Evolutionary conservation across 768 basidiomycete species (phyloP).

Genomic region (Cystofilobasidium ferigula): DNA sequence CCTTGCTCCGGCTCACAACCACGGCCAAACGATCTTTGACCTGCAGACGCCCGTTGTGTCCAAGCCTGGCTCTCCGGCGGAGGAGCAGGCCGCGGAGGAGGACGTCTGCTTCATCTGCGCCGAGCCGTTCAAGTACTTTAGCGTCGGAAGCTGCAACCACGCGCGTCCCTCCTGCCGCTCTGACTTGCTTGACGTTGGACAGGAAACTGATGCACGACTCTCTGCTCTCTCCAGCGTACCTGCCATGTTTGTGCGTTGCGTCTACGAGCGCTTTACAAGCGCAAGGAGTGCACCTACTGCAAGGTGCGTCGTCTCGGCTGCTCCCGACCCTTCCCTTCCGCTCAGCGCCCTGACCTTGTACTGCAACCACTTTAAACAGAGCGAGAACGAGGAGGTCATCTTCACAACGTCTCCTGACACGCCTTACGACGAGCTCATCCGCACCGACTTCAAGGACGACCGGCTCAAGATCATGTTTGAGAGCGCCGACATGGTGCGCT

Average conservation of each 20-base stretch:
- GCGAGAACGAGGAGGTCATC: slow-evolving; percentile 47
- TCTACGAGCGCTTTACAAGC: slow-evolving; percentile 84
- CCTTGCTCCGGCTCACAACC: not conserved
- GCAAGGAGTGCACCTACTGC: slow-evolving; percentile 86
- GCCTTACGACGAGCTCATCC: slow-evolving; percentile 51
- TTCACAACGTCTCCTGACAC: slow-evolving; percentile 59
- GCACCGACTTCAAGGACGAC: slow-evolving; percentile 31
- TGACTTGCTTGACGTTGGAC: not conserved
- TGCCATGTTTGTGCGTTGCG: slow-evolving; percentile 65
- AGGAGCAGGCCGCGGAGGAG: slow-evolving; percentile 26
- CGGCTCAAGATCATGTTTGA: slow-evolving; percentile 70
- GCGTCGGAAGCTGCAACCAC: slow-evolving; percentile 82
- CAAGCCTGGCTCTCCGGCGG: slow-evolving; percentile 4
- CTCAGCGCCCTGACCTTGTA: no score
- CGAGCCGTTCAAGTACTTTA: slow-evolving; percentile 80
- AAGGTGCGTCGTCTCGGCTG: slow-evolving; percentile 49
- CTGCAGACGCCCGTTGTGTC: not conserved
- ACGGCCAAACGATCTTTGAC: not conserved
- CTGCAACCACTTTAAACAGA: no score
- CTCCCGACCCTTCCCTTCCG: slow-evolving; percentile 50
- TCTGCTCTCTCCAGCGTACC: slow-evolving; percentile 7
- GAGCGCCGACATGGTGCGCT: slow-evolving; percentile 50
- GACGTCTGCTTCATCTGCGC: slow-evolving; percentile 80
- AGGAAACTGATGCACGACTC: not conserved
- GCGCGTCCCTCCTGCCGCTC: slow-evolving; percentile 8